These are phyloP conservation scores for Apiospora koreana DNA, from an alignment of 2,329 filamentous ascomycete species.

Conservation along the genomic window DNA sequence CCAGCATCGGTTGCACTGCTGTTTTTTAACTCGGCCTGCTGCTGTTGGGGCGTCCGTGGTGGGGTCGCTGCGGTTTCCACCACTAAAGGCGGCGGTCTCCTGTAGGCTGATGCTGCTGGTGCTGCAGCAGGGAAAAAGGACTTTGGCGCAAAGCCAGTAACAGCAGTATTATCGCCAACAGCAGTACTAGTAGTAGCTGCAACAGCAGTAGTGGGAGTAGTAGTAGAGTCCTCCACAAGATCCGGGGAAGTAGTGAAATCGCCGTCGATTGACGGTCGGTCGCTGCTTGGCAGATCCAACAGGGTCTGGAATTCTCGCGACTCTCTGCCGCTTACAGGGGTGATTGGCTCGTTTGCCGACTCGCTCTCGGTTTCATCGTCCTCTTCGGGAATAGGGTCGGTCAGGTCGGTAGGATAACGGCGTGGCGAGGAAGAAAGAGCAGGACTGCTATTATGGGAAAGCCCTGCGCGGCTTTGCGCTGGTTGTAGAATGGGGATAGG, in stretches of 20 bases:
- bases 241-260: constrained; percentile 10
- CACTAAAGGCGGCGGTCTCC: constrained; percentile 13
- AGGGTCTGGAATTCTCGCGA: constrained; percentile 55
- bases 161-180: neutral
- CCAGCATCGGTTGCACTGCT: neutral
- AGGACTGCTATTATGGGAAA: constrained; percentile 10
- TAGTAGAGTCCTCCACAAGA: neutral
- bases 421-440: constrained; percentile 40
- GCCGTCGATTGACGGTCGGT: neutral
- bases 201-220: neutral
- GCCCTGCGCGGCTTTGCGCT: neutral
- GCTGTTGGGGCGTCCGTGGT: constrained; percentile 6
- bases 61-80: constrained; percentile 15
- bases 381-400: constrained; percentile 56
- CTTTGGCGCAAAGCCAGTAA: neutral
- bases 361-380: constrained; percentile 63
- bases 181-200: no score
- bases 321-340: constrained; percentile 59
- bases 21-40: neutral
- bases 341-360: constrained; percentile 60
- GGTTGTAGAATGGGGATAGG: neutral
- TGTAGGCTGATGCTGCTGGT: neutral
- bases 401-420: constrained; percentile 51
- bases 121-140: neutral
- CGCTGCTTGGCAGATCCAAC: neutral